Evolutionary conservation across 1,284 basidiomycete genomes (phyloP), one percentile per base, ranked within the genome.

Genomic region (Microbotryum saponariae): DNA sequence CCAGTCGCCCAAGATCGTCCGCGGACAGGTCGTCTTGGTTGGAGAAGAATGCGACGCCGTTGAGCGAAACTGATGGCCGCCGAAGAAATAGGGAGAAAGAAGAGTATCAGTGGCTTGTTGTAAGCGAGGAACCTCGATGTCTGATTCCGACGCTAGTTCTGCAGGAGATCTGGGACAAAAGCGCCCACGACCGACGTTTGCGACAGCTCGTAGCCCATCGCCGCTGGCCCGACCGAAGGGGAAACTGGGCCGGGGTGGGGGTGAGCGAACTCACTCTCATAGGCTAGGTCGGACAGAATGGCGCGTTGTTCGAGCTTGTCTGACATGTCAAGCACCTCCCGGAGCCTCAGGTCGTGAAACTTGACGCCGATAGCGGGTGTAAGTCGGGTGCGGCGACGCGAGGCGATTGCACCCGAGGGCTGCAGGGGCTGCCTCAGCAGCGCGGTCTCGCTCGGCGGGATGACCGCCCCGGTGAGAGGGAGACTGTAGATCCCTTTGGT

Each of bases 21-120:
- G 82, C 76, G 9, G 77, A 75, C 10, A 80, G 68, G 4, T 74
- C 74, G 47, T 79, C 76, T 66, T 83, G 85, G 31, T 80, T 76
- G 23, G 81, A 79, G 79, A 88, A 86, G 76, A 87, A 86, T 31
- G 85, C 84, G 52, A 87, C 86, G 14, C 85, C 85, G 47, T 85
- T 82, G 59, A 85, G 81, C 3, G 85, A 82, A 59, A 87, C 77
- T 74, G 71, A 25, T 65, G 20, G 51, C 62, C 27, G 25, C 65
- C 60, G 37, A 69, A 56, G 8, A 71, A 66, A 33, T 4, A 37
- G 4, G 31, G 2, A 47, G 10, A 3, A 33, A 7, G 44, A 27
- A 5, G 9, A 2, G 51, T 42, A 18, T 42, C 37, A 42, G 37
- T 18, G 14, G 37, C 37, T 18, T 42, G 37, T 42, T 42, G 14